phyloP scores from a whole-genome alignment of 208 protist species.

The Phytomonas sp. region DNA sequence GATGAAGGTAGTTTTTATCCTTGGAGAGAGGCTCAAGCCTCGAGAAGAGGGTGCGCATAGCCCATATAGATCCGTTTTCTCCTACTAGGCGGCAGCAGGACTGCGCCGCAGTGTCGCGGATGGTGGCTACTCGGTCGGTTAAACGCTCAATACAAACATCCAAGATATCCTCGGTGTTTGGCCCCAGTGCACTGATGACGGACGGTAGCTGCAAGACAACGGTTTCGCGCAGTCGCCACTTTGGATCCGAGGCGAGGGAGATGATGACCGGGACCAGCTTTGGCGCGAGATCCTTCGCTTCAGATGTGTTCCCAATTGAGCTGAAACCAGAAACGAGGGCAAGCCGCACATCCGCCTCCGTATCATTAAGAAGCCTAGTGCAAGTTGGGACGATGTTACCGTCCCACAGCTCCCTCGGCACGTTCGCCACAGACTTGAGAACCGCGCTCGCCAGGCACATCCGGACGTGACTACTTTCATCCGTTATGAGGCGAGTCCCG shows the following conservation, averaged over 20 bases:
- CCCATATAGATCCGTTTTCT: conserved; percentile 58
- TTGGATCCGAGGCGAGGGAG: conserved; percentile 64
- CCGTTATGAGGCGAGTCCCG: conserved; percentile 60
- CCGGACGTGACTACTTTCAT: conserved; percentile 69
- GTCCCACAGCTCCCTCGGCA: conserved; percentile 68
- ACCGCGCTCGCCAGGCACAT: conserved; percentile 81
- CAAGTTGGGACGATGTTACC: conserved; percentile 65
- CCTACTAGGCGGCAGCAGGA: conserved; percentile 75
- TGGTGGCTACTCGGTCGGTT: conserved; percentile 78
- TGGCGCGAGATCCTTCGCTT: conserved; percentile 72
- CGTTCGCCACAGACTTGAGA: conserved; percentile 67
- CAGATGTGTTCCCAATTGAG: conserved; percentile 73
- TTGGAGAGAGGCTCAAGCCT: conserved; percentile 46
- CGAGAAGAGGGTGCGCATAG: conserved; percentile 50
- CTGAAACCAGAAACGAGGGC: conserved; percentile 82
- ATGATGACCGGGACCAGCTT: conserved; percentile 78
- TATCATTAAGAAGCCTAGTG: conserved; percentile 68
- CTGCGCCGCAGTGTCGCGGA: conserved; percentile 69
- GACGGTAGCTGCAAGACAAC: conserved; percentile 79
- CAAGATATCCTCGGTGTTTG: conserved; percentile 63
- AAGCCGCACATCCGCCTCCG: conserved; percentile 76
- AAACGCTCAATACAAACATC: conserved; percentile 71
- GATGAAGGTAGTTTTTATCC: conserved; percentile 68
- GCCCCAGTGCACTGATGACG: conserved; percentile 41
- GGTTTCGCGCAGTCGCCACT: conserved; percentile 82